These are phyloP conservation scores for Cordyceps farinosa DNA, from an alignment of 2,329 filamentous ascomycete species.

Conservation along the genomic window DNA sequence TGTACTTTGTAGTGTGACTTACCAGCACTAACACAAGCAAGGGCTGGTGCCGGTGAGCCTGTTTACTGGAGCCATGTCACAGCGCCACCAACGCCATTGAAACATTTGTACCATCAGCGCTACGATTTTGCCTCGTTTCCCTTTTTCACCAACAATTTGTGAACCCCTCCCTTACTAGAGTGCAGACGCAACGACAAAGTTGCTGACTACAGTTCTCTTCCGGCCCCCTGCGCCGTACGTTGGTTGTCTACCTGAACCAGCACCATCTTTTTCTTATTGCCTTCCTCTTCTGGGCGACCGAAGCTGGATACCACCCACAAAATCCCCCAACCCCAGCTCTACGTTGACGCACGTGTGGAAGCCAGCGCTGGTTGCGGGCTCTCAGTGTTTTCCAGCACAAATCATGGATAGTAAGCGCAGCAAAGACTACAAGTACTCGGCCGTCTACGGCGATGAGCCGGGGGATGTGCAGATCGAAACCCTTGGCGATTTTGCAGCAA, in stretches of 20 bases:
- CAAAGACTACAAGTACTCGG: constrained; percentile 13
- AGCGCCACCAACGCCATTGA: constrained; percentile 9
- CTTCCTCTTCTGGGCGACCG: background rate
- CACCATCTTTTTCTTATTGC: no score
- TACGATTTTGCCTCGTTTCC: background rate
- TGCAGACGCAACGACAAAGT: background rate
- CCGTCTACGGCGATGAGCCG: constrained; percentile 8
- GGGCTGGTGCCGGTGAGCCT: background rate
- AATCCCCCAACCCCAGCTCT: background rate
- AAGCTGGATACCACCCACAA: background rate
- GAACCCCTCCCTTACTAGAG: background rate
- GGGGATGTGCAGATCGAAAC: background rate
- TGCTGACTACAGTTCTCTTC: background rate
- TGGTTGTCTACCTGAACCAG: background rate
- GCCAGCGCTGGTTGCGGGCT: background rate
- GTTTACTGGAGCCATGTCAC: constrained; percentile 10
- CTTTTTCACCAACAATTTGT: background rate
- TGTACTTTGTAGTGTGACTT: no score
- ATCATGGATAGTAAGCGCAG: constrained; percentile 10
- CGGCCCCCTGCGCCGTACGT: background rate
- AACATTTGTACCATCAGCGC: background rate
- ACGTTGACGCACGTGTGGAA: constrained; percentile 8
- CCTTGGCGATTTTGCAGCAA: background rate
- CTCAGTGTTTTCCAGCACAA: background rate
- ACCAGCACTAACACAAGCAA: background rate